phyloP scores from a whole-genome alignment of 768 basidiomycete species.

The Hemileccinum impolitum region DNA sequence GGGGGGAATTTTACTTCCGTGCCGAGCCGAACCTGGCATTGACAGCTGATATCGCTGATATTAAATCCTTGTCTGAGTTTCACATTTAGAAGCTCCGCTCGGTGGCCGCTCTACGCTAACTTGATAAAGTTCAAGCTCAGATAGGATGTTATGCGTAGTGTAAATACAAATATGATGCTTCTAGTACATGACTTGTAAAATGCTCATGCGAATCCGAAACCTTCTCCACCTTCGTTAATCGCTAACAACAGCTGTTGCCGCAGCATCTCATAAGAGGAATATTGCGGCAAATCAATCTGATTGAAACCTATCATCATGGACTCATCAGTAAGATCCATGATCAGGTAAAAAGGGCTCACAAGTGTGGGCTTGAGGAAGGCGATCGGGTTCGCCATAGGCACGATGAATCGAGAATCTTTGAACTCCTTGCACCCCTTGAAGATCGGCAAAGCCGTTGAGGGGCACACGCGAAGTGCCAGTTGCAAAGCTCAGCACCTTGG shows the following conservation, averaged over 20 bases:
- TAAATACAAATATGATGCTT: slow-evolving; percentile 36
- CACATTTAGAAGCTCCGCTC: not conserved
- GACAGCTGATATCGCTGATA: no score
- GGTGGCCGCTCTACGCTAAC: no score
- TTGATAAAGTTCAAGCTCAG: not conserved
- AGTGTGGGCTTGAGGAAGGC: slow-evolving; percentile 87
- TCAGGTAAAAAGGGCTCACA: slow-evolving; percentile 46
- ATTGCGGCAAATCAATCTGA: slow-evolving; percentile 92
- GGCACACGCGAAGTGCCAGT: slow-evolving; percentile 93
- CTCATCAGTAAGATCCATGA: slow-evolving; percentile 14
- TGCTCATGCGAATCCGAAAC: slow-evolving; percentile 77
- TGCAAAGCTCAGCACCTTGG: slow-evolving; percentile 96
- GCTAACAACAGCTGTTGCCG: slow-evolving; percentile 86
- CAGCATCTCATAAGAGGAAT: slow-evolving; percentile 95
- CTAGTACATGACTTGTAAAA: slow-evolving; percentile 24
- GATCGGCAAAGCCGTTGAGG: slow-evolving; percentile 87
- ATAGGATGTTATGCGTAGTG: slow-evolving; percentile 14
- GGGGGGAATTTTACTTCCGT: not conserved
- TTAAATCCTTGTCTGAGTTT: no score
- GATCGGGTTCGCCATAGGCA: slow-evolving; percentile 82
- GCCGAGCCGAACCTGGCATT: no score
- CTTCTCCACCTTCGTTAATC: slow-evolving; percentile 94
- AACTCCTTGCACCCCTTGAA: slow-evolving; percentile 93
- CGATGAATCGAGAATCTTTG: slow-evolving; percentile 96
- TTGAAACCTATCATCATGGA: slow-evolving; percentile 68